Percentiles rank a stretch among this genome's conserved stretches.
phyloP scores from a whole-genome alignment of 2,329 filamentous ascomycete genomes.

The Sordariomycetes sp. region DNA sequence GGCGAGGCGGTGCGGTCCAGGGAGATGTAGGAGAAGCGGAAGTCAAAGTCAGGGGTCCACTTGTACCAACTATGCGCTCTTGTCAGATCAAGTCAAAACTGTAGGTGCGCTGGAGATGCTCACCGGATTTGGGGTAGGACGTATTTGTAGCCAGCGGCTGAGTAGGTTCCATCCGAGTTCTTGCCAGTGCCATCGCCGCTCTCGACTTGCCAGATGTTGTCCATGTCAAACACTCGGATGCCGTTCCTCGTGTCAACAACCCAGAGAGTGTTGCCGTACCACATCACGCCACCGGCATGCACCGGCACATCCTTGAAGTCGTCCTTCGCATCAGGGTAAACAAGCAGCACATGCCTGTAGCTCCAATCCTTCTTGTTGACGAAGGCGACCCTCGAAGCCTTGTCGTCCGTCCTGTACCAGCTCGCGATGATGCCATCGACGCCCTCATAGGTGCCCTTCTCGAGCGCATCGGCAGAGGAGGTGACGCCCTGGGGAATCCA shows the following conservation, averaged over 20 bases:
- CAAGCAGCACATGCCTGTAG: conserved; percentile 23
- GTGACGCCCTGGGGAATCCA: conserved; percentile 25
- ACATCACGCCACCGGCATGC: conserved; percentile 24
- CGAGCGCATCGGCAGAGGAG: conserved; percentile 20
- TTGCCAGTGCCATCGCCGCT: conserved; percentile 20
- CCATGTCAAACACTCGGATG: conserved; percentile 24
- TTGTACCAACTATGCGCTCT: conserved; percentile 12
- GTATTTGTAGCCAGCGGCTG: conserved; percentile 21
- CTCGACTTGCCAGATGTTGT: conserved; percentile 24
- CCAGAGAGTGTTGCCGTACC: conserved; percentile 24
- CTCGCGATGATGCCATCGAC: conserved; percentile 21
- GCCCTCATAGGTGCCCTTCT: conserved; percentile 19
- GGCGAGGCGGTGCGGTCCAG: conserved; percentile 22
- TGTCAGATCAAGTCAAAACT: conserved; percentile 3
- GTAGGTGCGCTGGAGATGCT: no score
- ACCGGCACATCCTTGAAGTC: conserved; percentile 19
- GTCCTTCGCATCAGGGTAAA: conserved; percentile 20
- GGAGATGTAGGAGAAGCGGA: conserved; percentile 22
- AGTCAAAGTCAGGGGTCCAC: conserved; percentile 13
- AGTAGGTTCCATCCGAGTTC: conserved; percentile 14
- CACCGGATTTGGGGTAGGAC: conserved; percentile 24
- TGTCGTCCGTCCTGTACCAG: conserved; percentile 20
- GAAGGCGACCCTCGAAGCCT: conserved; percentile 20
- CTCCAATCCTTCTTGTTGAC: conserved; percentile 16
- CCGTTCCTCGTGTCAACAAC: conserved; percentile 23